Base-by-base conservation (phyloP, 2,329 filamentous ascomycete species). In the Pestalotiopsis sp. region DNA sequence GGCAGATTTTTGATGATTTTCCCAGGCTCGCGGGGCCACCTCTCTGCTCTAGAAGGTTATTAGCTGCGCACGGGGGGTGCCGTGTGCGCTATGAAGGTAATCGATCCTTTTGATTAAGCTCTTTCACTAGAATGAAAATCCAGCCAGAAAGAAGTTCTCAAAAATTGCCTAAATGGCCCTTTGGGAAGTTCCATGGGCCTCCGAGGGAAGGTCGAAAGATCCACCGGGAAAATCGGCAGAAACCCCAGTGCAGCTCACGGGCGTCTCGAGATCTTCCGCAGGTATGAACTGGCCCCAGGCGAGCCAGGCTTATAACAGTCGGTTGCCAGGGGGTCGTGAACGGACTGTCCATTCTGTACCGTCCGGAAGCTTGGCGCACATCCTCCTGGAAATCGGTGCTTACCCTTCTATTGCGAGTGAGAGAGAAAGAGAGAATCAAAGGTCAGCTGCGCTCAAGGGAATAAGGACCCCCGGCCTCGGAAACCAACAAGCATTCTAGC, bases 181-280 rank as follows among this genome's bases (percentile, higher is more conserved):
- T 36, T 36, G 20, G 59, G 25, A 39, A 41, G 59, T 62, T 62
- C 59, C 31, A 62, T 25, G 59, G 27, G n/a, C 36, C 36, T 52
- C 45, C 45, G 17, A 52, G 20, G n/a, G 14, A 20, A 20, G n/a
- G 41, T 49, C 7, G 17, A n/a, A 36, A 39, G 27, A 39, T 27
- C 31, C 38, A 9, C 20, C 38, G 27, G 59, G 59, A 36, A 20
- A 36, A 17, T n/a, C 59, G 59, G 59, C 59, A 62, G 59, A 27
- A 52, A 52, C 27, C 12, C 31, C 31, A 39, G 59, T 36, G 31
- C 31, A 39, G 31, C 59, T 39, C 31, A 36, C 45, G 45, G 45
- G 59, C 36, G 59, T 62, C 31, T 59, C 31, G 59, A 62, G 59
- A 39, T 62, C 25, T 62, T 20, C 59, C 59, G 59, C 59, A 39